Evolutionary conservation across 495 filamentous ascomycete genomes (phyloP).

Genomic region (Penicillium waksmanii): DNA sequence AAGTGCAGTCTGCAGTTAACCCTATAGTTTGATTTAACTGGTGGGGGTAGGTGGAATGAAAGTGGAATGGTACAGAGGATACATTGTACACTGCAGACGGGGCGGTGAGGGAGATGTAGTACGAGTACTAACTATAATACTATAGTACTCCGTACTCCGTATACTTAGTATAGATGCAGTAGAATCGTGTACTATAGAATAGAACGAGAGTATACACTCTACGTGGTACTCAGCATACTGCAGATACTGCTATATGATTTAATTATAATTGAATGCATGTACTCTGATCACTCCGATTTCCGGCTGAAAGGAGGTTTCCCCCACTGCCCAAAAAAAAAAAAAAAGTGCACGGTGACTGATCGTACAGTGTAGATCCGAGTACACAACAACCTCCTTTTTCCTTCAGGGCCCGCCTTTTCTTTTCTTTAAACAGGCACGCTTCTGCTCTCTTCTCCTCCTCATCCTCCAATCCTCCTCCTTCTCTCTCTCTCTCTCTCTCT

Average conservation of each 20-base stretch:
- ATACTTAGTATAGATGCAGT: no score
- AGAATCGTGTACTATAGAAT: no score
- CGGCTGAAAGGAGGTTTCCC: conserved; percentile 26
- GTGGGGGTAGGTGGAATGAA: background rate
- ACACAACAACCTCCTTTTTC: conserved; percentile 31
- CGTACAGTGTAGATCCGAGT: conserved; percentile 42
- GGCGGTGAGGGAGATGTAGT: no score
- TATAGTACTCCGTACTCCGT: no score
- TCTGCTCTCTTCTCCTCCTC: conserved; percentile 5
- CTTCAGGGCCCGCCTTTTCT: conserved; percentile 10
- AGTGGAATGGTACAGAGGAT: no score
- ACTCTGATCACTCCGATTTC: background rate
- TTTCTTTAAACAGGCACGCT: conserved; percentile 1
- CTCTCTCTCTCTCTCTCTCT: no score
- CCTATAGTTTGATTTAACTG: background rate
- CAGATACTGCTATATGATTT: no score
- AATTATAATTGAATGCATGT: no score
- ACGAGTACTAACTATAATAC: no score
- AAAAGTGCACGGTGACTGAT: conserved; percentile 32
- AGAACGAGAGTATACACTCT: no score
- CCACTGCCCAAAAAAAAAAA: conserved; percentile 22
- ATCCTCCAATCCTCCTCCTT: conserved; percentile 2
- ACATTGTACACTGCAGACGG: background rate
- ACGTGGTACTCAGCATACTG: no score
- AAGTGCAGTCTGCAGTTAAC: background rate